phyloP scores from a whole-genome alignment of 176 grass and related monocot genomes.

The Panicum miliaceum region DNA sequence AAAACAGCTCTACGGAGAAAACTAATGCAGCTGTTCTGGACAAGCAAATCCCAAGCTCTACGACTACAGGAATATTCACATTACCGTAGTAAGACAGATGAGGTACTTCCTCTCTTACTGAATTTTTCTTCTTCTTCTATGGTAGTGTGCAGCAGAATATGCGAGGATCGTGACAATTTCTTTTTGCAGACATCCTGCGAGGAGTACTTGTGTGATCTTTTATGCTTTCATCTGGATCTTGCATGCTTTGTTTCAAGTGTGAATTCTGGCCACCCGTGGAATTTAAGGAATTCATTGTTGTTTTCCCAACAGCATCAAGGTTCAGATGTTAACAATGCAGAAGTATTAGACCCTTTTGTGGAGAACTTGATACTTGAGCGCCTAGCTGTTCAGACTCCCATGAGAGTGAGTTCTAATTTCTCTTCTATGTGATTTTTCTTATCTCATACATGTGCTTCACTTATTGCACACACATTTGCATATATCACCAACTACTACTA shows the following conservation, averaged over 20 bases:
- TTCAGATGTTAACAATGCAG: constrained; percentile 51
- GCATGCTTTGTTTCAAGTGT: constrained; percentile 84
- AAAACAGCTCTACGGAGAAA: constrained; percentile 79
- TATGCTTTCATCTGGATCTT: constrained; percentile 96
- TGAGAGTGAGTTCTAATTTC: constrained; percentile 59
- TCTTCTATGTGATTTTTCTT: constrained; percentile 26
- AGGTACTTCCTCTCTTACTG: constrained; percentile 51
- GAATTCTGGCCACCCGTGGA: constrained; percentile 76
- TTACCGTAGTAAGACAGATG: constrained; percentile 69
- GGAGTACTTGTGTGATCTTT: constrained; percentile 89
- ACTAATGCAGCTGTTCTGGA: constrained; percentile 88
- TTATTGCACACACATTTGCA: constrained; percentile 38
- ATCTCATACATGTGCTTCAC: constrained; percentile 26
- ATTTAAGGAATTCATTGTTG: constrained; percentile 69
- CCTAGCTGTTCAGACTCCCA: constrained; percentile 86
- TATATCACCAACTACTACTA: neutral
- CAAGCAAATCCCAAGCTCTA: constrained; percentile 87
- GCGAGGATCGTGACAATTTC: constrained; percentile 42
- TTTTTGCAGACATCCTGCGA: constrained; percentile 74
- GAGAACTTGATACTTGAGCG: constrained; percentile 96
- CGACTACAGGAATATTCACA: constrained; percentile 76
- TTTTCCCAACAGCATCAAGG: constrained; percentile 71
- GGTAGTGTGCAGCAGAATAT: constrained; percentile 7
- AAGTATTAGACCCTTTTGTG: constrained; percentile 83
- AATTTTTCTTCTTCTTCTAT: constrained; percentile 32